Evolutionary conservation across 1,284 basidiomycete genomes (phyloP).

Genomic region (Volvariella surrecta): DNA sequence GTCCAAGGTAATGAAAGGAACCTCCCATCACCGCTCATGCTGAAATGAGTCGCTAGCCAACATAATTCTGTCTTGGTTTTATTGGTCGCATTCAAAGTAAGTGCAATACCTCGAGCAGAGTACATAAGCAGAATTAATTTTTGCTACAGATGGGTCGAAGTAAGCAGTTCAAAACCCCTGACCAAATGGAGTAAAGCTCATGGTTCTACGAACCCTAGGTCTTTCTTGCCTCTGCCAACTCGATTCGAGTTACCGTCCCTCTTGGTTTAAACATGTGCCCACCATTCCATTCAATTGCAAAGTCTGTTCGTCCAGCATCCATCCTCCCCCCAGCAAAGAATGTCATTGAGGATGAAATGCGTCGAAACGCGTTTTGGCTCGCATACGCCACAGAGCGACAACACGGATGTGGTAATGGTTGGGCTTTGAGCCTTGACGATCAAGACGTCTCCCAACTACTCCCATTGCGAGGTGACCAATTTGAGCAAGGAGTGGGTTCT

Average conservation of each 20-base stretch:
- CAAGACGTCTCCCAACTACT: conserved; percentile 63
- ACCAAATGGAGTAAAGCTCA: background rate
- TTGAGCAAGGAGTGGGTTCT: conserved; percentile 48
- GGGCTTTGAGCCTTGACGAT: conserved; percentile 65
- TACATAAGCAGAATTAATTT: conserved; percentile 3
- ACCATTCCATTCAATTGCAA: conserved; percentile 57
- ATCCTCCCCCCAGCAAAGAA: conserved; percentile 50
- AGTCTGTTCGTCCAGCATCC: conserved; percentile 41
- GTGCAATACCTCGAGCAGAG: conserved; percentile 8
- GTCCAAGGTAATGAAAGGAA: conserved; percentile 42
- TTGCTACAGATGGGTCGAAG: conserved; percentile 58
- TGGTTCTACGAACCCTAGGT: conserved; percentile 29
- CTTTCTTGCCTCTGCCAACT: conserved; percentile 47
- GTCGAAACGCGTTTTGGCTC: conserved; percentile 67
- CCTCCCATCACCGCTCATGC: conserved; percentile 3
- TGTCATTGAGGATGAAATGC: conserved; percentile 58
- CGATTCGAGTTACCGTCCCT: conserved; percentile 52
- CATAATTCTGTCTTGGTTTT: conserved; percentile 60
- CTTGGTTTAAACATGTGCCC: conserved; percentile 60
- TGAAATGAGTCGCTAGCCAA: conserved; percentile 31
- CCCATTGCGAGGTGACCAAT: conserved; percentile 52
- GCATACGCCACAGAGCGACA: conserved; percentile 61
- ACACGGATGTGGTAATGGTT: conserved; percentile 59
- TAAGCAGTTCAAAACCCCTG: conserved; percentile 22
- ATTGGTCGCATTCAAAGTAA: conserved; percentile 63